Base-by-base conservation (phyloP, 768 basidiomycete species). In the Tylopilus balloui region DNA sequence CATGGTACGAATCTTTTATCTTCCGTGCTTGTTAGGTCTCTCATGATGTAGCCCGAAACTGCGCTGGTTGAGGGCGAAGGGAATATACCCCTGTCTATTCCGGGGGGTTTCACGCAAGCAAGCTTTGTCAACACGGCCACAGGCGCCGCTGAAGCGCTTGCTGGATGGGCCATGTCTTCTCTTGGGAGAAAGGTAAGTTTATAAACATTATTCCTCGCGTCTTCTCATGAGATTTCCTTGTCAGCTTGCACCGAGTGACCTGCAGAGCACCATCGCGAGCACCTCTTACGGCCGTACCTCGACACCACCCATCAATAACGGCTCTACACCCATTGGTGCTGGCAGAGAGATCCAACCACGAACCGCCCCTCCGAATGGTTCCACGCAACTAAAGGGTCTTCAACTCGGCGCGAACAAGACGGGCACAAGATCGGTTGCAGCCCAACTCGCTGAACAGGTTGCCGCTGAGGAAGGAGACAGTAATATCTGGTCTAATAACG, bases 101-200 rank as follows among this genome's bases (percentile, higher is more conserved):
- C 69, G 27, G 60, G 64, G n/a, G 59, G 59, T 7, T 58, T 66
- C 34, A 60, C 54, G 39, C 54, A 62, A 49, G 52, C 55, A 39
- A 58, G 76, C 11, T 69, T 96, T 2, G 90, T 90, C 14, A 92
- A 84, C 56, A 84, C 84, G 4, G 92, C 95, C 0, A 84, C 92
- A 0, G 93, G 92, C 0, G 94, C 93, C 3, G 95, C 94, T 15
- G 86, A 89, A 8, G 88, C 85, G 15, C 71, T 99, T 3, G 94
- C 95, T 13, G 92, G 93, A 6, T 98, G 95, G 95, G 95, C 95
- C 2, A 91, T 97, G 36, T 88, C 92, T 4, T 92, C 88, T 0
- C 60, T 97, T 0, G 84, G 88, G 23, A 93, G 83, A 70, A 88
- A 87, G 75, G 88, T 88, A 25, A 70, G 47, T 13, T 5, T 12